Evolutionary conservation across 2,329 filamentous ascomycete species (phyloP), one percentile per base, ranked within the genome.

Genomic region (Colletotrichum australisinense): DNA sequence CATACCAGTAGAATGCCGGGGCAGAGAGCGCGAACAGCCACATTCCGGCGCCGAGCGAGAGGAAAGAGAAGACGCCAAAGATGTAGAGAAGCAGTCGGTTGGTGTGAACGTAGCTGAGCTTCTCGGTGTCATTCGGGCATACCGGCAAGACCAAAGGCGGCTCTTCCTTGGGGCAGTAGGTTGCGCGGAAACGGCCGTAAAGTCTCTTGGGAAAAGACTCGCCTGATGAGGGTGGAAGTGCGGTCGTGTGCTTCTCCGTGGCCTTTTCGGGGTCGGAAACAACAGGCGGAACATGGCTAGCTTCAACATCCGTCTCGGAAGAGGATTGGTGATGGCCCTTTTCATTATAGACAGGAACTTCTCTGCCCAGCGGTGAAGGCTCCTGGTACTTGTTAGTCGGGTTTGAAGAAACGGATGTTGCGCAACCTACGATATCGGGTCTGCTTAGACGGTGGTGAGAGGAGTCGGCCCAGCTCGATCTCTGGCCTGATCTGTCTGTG

Each of bases 31-130:
- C 79, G 67, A 85, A 85, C 5, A 85, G 78, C 83, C 83, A 85
- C 82, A 84, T 84, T 55, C 83, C 83, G 5, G 80, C 83, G 6
- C 81, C 82, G n/a, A 85, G 78, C 14, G 79, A 80, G 12, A 84
- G 76, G 72, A 84, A 84, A 9, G 83, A 83, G 58, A 84, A 78
- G 52, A 84, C 76, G 24, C 83, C 83, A 56, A 84, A 82, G 55
- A 82, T 74, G 75, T 85, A 83, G n/a, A 85, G 77, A 0, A 81
- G 80, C 5, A 83, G 76, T 12, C 83, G 79, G 75, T 84, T 84
- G 11, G 83, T 84, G 59, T 80, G 77, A 28, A 84, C 73, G 67
- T 85, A 84, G 24, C 75, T 77, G 60, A 80, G 79, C 76, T 85
- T 85, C 73, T 85, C 83, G 14, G 79, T 78, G 66, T 85, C 83